phyloP scores from a whole-genome alignment of 345 rosid species.

The Pelargonium nanum region DNA sequence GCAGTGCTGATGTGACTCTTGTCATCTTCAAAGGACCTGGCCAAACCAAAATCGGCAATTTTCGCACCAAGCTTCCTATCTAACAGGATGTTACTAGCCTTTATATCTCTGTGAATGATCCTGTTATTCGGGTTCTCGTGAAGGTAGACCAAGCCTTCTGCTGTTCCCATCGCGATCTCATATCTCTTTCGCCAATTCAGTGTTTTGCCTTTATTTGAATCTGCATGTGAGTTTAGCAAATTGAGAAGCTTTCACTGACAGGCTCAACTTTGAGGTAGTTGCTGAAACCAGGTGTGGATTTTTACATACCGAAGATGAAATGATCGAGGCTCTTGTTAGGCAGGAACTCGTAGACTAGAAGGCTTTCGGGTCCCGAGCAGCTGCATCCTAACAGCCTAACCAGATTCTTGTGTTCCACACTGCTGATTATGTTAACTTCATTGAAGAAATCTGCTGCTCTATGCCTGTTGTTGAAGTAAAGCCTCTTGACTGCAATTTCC shows the following conservation, averaged over 20 bases:
- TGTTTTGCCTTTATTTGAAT: conserved; percentile 44
- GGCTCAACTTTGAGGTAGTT: neutral
- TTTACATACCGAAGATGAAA: conserved; percentile 54
- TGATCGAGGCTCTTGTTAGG: conserved; percentile 78
- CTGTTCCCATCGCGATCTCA: conserved; percentile 60
- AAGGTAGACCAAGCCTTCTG: conserved; percentile 74
- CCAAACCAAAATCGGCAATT: conserved; percentile 90
- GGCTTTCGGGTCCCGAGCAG: conserved; percentile 92
- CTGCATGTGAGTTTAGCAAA: conserved; percentile 22
- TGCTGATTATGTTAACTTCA: conserved; percentile 83
- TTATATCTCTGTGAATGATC: conserved; percentile 82
- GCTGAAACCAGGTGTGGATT: neutral
- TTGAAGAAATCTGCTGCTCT: conserved; percentile 88
- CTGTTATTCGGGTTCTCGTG: conserved; percentile 60
- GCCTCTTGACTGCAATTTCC: conserved; percentile 88
- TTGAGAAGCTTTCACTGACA: neutral
- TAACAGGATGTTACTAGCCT: conserved; percentile 81
- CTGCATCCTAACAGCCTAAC: conserved; percentile 87
- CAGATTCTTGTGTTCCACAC: conserved; percentile 82
- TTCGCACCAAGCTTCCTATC: conserved; percentile 76
- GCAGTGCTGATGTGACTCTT: conserved; percentile 96
- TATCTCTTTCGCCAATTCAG: conserved; percentile 66
- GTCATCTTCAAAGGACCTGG: conserved; percentile 84
- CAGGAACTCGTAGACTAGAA: conserved; percentile 79
- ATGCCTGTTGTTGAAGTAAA: conserved; percentile 81